Percentiles rank a stretch among this genome's conserved stretches.
Conservation (phyloP, 371 early-diverging fungal genomes). For the Mucor piriformis region DNA sequence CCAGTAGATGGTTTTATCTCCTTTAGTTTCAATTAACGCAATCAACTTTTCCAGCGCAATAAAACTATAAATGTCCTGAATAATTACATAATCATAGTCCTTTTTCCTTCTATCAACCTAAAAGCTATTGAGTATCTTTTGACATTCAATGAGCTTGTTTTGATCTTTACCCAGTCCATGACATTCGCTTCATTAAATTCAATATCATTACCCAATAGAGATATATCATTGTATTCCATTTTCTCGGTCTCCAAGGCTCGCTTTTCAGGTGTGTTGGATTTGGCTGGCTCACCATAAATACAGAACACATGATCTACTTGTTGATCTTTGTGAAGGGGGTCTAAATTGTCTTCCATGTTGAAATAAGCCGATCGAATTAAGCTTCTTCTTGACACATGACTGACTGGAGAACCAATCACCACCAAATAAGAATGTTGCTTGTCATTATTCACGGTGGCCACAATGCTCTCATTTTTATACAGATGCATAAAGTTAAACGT, state of each 20-base stretch:
- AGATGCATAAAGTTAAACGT: slow-evolving; percentile 2
- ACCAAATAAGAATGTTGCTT: slow-evolving; percentile 37
- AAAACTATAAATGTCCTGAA: slow-evolving; percentile 46
- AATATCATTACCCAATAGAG: slow-evolving; percentile 18
- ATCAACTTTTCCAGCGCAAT: slow-evolving; percentile 32
- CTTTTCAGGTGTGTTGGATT: slow-evolving; percentile 36
- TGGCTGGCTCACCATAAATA: slow-evolving; percentile 43
- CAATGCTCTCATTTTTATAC: neutral
- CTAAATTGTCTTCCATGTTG: slow-evolving; percentile 51
- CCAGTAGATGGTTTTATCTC: neutral
- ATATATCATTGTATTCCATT: slow-evolving; percentile 58
- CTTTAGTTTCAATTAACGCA: slow-evolving; percentile 3
- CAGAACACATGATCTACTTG: slow-evolving; percentile 56
- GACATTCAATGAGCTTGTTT: no score
- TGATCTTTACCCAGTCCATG: slow-evolving; percentile 39
- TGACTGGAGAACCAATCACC: slow-evolving; percentile 52
- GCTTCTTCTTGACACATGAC: slow-evolving; percentile 35
- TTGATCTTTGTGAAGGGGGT: slow-evolving; percentile 29
- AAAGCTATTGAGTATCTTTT: no score
- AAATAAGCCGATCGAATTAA: slow-evolving; percentile 57
- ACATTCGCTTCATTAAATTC: slow-evolving; percentile 36
- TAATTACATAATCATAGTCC: slow-evolving; percentile 39
- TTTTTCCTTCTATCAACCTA: slow-evolving; percentile 18
- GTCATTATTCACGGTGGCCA: neutral
- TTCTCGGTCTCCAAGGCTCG: slow-evolving; percentile 54